Evolutionary conservation across 495 filamentous ascomycete species (phyloP).

Genomic region (Lasiosphaeria ovina): DNA sequence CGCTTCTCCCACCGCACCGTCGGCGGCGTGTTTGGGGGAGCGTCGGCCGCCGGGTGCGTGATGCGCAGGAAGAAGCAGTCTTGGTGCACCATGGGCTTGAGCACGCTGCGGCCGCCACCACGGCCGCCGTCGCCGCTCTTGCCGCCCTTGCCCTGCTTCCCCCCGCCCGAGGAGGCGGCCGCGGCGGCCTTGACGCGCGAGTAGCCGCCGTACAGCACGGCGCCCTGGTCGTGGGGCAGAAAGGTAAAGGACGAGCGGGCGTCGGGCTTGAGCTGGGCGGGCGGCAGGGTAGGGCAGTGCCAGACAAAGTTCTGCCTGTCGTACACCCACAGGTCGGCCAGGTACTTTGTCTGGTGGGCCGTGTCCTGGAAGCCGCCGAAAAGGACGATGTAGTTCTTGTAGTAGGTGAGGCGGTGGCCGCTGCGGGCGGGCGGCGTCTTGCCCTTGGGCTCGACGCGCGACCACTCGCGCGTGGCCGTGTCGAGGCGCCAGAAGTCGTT

Average conservation of each 20-base stretch:
- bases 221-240: constrained; percentile 83
- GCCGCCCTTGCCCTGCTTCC: constrained; percentile 37
- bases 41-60: constrained; percentile 64
- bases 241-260: constrained; percentile 86
- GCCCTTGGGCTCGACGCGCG: constrained; percentile 79
- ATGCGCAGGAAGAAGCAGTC: constrained; percentile 93
- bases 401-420: constrained; percentile 94
- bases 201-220: constrained; percentile 89
- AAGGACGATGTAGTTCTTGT: constrained; percentile 58
- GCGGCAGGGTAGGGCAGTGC: constrained; percentile 67
- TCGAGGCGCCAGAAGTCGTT: constrained; percentile 97
- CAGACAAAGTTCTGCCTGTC: constrained; percentile 68
- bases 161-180: constrained; percentile 27
- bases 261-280: constrained; percentile 81
- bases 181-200: constrained; percentile 75
- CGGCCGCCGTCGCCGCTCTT: constrained; percentile 43
- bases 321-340: constrained; percentile 65
- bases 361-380: constrained; percentile 85
- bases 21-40: constrained; percentile 58
- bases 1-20: constrained; percentile 84
- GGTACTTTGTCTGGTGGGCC: constrained; percentile 85
- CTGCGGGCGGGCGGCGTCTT: constrained; percentile 85
- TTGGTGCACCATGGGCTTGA: constrained; percentile 85
- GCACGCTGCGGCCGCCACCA: constrained; percentile 59
- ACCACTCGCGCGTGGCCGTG: constrained; percentile 80